A percentile compares a stretch with the other conserved stretches of the same genome.
These are phyloP conservation scores for Blastocystis sp. DNA, from an alignment of 352 stramenopile genomes.

Conservation along the genomic window DNA sequence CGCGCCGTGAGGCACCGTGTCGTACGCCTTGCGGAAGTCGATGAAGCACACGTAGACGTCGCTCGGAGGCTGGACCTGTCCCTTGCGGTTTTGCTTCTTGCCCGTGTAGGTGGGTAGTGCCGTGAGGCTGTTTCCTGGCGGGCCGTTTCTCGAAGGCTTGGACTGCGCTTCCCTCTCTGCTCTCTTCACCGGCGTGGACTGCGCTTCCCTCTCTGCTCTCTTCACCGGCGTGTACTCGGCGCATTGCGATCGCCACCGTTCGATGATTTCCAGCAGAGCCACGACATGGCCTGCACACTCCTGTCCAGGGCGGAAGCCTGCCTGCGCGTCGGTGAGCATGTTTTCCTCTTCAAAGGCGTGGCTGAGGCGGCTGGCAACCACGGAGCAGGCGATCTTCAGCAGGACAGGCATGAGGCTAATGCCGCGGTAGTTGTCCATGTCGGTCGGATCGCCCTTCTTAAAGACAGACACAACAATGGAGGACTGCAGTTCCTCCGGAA, in stretches of 20 bases:
- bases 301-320: neutral
- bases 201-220: too few relatives aligned
- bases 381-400: neutral
- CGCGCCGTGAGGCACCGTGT: too few relatives aligned
- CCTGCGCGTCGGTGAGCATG: neutral
- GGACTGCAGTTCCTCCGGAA: neutral
- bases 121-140: too few relatives aligned
- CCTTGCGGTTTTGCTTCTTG: too few relatives aligned
- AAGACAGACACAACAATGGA: neutral
- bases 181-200: too few relatives aligned
- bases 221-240: too few relatives aligned
- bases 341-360: neutral
- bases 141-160: too few relatives aligned
- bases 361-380: neutral
- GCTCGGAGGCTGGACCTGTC: too few relatives aligned
- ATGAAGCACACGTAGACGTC: too few relatives aligned
- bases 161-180: too few relatives aligned
- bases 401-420: neutral
- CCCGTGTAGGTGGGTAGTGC: too few relatives aligned
- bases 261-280: neutral
- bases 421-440: neutral
- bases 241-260: neutral
- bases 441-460: neutral
- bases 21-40: too few relatives aligned
- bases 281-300: neutral